Conservation (phyloP, 2,329 filamentous ascomycete species). For the Dothidotthia symphoricarpi region DNA sequence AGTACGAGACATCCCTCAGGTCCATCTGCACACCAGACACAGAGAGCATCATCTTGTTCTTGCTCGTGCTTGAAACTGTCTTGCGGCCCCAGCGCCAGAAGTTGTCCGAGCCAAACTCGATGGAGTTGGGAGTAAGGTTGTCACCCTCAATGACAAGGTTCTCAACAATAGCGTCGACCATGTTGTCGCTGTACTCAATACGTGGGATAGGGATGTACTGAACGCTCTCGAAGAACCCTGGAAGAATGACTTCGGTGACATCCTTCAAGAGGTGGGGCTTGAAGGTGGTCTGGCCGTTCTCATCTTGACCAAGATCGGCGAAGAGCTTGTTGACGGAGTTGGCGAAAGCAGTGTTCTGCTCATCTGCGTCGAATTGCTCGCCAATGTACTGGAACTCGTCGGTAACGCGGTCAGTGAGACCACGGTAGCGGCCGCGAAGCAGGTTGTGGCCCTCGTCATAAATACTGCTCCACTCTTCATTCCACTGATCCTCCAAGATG, state of each 20-base stretch:
- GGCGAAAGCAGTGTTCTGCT: slow-evolving; percentile 79
- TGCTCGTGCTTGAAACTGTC: slow-evolving; percentile 74
- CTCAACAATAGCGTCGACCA: slow-evolving; percentile 85
- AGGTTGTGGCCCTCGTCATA: slow-evolving; percentile 85
- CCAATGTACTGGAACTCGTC: slow-evolving; percentile 89
- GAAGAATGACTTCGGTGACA: slow-evolving; percentile 80
- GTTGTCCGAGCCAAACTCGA: slow-evolving; percentile 88
- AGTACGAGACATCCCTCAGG: slow-evolving; percentile 74
- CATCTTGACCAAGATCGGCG: slow-evolving; percentile 82
- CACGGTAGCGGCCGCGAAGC: slow-evolving; percentile 81
- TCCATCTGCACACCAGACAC: slow-evolving; percentile 92
- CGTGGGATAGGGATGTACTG: slow-evolving; percentile 91
- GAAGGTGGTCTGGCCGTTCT: slow-evolving; percentile 79
- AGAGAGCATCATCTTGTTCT: slow-evolving; percentile 81
- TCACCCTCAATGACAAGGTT: slow-evolving; percentile 94
- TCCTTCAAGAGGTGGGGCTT: slow-evolving; percentile 94
- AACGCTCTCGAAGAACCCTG: slow-evolving; percentile 75
- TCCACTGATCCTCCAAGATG: slow-evolving; percentile 78
- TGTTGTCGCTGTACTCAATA: slow-evolving; percentile 84
- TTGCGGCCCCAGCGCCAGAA: slow-evolving; percentile 95
- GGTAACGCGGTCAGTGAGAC: slow-evolving; percentile 79
- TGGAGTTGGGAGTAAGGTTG: slow-evolving; percentile 90
- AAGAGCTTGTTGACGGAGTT: slow-evolving; percentile 79
- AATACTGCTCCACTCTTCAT: slow-evolving; percentile 76
- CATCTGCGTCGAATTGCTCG: slow-evolving; percentile 84